These are phyloP conservation scores for Penicillium paneum DNA, from an alignment of 2,329 filamentous ascomycete species.

Conservation along the genomic window DNA sequence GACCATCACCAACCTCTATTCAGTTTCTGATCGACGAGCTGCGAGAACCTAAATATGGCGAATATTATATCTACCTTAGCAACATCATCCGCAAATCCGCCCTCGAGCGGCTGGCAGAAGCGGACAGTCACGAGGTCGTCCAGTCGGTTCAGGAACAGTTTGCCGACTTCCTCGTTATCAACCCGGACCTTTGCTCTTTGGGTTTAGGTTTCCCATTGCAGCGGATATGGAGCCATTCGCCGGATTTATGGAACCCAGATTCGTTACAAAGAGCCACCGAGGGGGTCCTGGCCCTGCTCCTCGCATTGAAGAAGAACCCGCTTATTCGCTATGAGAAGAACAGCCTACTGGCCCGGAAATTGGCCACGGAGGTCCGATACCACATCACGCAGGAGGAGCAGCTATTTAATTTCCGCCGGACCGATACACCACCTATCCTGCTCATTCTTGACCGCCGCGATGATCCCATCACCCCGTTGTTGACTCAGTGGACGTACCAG, in stretches of 20 bases:
- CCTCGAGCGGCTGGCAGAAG: slow-evolving; percentile 87
- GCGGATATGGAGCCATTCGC: slow-evolving; percentile 73
- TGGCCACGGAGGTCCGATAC: slow-evolving; percentile 89
- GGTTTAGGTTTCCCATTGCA: slow-evolving; percentile 69
- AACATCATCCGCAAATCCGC: slow-evolving; percentile 97
- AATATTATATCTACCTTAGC: slow-evolving; percentile 96
- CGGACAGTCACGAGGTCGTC: slow-evolving; percentile 95
- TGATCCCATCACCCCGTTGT: slow-evolving; percentile 87
- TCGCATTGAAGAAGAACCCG: slow-evolving; percentile 94
- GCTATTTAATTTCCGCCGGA: slow-evolving; percentile 91
- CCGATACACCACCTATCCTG: slow-evolving; percentile 90
- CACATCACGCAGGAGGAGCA: slow-evolving; percentile 93
- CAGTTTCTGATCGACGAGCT: slow-evolving; percentile 93
- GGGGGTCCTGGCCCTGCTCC: slow-evolving; percentile 75
- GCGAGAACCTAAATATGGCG: slow-evolving; percentile 92
- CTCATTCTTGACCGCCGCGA: slow-evolving; percentile 87
- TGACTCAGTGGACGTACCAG: slow-evolving; percentile 99
- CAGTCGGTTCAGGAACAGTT: slow-evolving; percentile 94
- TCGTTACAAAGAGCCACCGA: slow-evolving; percentile 82
- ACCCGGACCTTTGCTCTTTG: slow-evolving; percentile 86
- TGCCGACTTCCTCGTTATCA: slow-evolving; percentile 91
- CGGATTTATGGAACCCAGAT: slow-evolving; percentile 89
- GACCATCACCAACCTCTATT: slow-evolving; percentile 87
- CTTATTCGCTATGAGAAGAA: slow-evolving; percentile 91
- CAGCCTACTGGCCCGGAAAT: slow-evolving; percentile 83